These are phyloP conservation scores for Xylaria sp. DNA, from an alignment of 2,329 filamentous ascomycete species.

Conservation along the genomic window DNA sequence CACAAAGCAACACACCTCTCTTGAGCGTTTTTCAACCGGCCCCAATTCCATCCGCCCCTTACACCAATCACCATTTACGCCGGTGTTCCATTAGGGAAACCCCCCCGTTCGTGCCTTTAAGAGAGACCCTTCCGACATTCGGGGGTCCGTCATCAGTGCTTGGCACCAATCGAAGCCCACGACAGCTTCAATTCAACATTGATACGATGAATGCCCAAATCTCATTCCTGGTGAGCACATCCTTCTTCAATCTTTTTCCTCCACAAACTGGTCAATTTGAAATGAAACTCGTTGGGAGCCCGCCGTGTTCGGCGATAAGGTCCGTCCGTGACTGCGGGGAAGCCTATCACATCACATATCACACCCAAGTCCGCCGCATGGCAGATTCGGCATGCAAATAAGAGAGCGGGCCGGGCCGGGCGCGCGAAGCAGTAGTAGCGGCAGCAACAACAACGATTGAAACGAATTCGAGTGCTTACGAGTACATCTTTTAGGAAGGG, in stretches of 20 bases:
- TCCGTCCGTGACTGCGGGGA: slow-evolving; percentile 11
- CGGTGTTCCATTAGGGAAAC: slow-evolving; percentile 34
- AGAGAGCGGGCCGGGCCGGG: slow-evolving; percentile 5
- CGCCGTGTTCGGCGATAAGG: slow-evolving; percentile 9
- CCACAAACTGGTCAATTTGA: background rate
- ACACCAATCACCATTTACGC: slow-evolving; percentile 44
- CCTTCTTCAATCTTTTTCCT: background rate
- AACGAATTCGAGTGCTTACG: slow-evolving; percentile 29
- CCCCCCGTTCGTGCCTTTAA: slow-evolving; percentile 43
- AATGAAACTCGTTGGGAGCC: background rate
- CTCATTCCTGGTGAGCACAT: slow-evolving; percentile 50
- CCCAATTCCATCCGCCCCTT: slow-evolving; percentile 22
- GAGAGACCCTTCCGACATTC: slow-evolving; percentile 45
- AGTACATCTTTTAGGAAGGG: slow-evolving; percentile 72
- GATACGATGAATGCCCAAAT: slow-evolving; percentile 52
- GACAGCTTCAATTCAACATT: slow-evolving; percentile 37
- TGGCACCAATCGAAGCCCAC: slow-evolving; percentile 37
- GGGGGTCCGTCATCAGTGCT: slow-evolving; percentile 40
- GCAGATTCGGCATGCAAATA: slow-evolving; percentile 28
- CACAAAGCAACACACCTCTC: slow-evolving; percentile 26
- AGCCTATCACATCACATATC: slow-evolving; percentile 19
- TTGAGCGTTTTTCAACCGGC: slow-evolving; percentile 17
- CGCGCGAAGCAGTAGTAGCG: background rate
- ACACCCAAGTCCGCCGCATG: background rate
- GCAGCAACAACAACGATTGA: slow-evolving; percentile 5